Evolutionary conservation across 2,329 filamentous ascomycete genomes (phyloP).

Genomic region (Didymella lethalis): DNA sequence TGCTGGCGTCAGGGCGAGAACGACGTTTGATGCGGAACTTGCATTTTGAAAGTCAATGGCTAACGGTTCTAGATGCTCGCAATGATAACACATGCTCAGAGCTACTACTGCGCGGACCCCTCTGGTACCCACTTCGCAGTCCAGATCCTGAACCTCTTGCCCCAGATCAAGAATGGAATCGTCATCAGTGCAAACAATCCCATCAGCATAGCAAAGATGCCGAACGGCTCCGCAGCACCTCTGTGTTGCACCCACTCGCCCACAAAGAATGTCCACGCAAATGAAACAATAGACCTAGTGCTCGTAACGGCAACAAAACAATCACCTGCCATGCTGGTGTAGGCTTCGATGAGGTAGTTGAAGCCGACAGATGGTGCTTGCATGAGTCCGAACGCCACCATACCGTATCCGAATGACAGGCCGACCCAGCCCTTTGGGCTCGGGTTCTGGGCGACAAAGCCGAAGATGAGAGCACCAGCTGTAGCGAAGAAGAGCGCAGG

Average conservation of each 20-base stretch:
- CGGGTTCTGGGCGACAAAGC: constrained; percentile 52
- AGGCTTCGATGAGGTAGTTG: constrained; percentile 61
- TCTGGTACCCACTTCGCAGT: constrained; percentile 47
- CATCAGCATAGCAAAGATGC: constrained; percentile 62
- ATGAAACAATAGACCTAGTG: constrained; percentile 59
- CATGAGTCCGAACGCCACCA: constrained; percentile 53
- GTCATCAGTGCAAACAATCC: constrained; percentile 55
- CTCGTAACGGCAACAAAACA: constrained; percentile 64
- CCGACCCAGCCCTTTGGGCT: constrained; percentile 51
- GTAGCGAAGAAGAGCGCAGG: constrained; percentile 51
- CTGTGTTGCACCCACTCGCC: constrained; percentile 56
- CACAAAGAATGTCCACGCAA: constrained; percentile 64
- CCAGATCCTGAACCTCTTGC: constrained; percentile 54
- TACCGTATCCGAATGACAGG: constrained; percentile 50
- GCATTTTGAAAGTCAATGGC: neutral
- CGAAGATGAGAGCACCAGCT: constrained; percentile 50
- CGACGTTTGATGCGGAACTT: neutral
- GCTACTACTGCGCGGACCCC: constrained; percentile 21
- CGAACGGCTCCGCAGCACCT: constrained; percentile 60
- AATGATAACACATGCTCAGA: neutral
- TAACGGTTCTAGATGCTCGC: neutral
- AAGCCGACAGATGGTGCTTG: constrained; percentile 55
- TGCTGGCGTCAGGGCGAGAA: neutral
- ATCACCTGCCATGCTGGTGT: constrained; percentile 57
- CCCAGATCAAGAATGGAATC: constrained; percentile 50